Base-by-base conservation (phyloP, 2,329 filamentous ascomycete species). In the Moelleriella libera region DNA sequence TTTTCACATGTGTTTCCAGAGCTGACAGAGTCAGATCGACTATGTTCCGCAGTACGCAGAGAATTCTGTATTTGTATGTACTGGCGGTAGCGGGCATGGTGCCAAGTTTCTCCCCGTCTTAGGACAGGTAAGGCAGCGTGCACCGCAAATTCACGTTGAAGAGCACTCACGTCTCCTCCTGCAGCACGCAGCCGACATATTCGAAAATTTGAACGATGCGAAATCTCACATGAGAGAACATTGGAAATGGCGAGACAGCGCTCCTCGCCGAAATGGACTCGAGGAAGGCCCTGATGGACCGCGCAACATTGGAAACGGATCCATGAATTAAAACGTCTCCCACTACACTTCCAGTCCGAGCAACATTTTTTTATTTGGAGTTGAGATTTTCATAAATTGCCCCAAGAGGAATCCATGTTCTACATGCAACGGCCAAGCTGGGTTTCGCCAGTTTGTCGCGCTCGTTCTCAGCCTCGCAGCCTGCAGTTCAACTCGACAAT, bases 41-140 rank as follows among this genome's bases (percentile, higher is more conserved):
- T 52, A 60, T 21, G 59, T 65, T 1, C 60, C 63, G 1, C 51
- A 49, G 0, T 58, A 58, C 6, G 55, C 55, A 2, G 54, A 58
- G 30, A 51, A 56, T 5, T 61, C 59, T 1, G 53, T 64, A 1
- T 63, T 65, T 45, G 58, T 63, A 5, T 61, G 58, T 45, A 63
- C 62, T 0, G 61, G 61, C 1, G 62, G 62, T 29, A 64, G 61
- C 32, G 62, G 62, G 8, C 61, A 64, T 39, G 62, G 61, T 2
- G 62, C 62, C 40, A 64, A 64, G 49, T 63, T 62, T 30, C 49
- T 64, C n/a, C 62, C 61, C 2, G 54, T 62, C 8, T 55, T 64
- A 30, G 62, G 62, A 49, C 46, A 60, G 49, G 60, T 60, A 44
- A 21, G 21, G 3, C 21, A 21, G 21, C 21, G 21, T 21, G 21